Percentiles rank a stretch among this genome's conserved stretches.
phyloP scores from a whole-genome alignment of 1,284 basidiomycete genomes.

The Boletellus dicymbophilus region DNA sequence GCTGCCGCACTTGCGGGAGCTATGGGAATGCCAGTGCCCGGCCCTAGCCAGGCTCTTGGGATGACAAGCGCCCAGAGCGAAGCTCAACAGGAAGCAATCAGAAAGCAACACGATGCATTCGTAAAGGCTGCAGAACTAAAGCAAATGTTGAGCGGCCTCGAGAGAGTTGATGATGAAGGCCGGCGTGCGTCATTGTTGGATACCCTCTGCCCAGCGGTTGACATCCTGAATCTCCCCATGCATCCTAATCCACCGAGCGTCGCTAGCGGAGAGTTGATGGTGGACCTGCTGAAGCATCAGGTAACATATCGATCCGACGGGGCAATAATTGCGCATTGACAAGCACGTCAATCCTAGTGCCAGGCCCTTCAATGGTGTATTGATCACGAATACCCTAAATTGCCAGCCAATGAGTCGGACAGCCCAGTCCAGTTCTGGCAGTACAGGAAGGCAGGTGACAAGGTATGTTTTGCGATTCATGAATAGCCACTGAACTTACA shows the following conservation, averaged over 20 bases:
- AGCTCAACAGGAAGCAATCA: slow-evolving; percentile 42
- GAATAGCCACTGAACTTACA: not conserved
- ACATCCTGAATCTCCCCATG: slow-evolving; percentile 66
- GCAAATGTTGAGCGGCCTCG: slow-evolving; percentile 64
- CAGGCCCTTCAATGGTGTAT: slow-evolving; percentile 83
- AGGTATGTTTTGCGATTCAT: slow-evolving; percentile 39
- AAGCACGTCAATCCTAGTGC: slow-evolving; percentile 42
- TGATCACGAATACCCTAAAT: slow-evolving; percentile 68
- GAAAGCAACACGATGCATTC: slow-evolving; percentile 54
- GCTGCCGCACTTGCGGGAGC: slow-evolving; percentile 16
- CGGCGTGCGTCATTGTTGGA: slow-evolving; percentile 71
- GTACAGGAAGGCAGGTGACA: slow-evolving; percentile 51
- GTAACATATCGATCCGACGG: slow-evolving; percentile 37
- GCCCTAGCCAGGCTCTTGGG: slow-evolving; percentile 19
- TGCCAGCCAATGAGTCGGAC: slow-evolving; percentile 67
- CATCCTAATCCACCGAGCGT: slow-evolving; percentile 71
- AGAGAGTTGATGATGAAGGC: slow-evolving; percentile 78
- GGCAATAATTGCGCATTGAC: slow-evolving; percentile 3
- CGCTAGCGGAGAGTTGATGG: slow-evolving; percentile 60
- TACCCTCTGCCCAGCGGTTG: slow-evolving; percentile 63
- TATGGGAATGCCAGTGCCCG: slow-evolving; percentile 22
- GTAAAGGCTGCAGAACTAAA: slow-evolving; percentile 65
- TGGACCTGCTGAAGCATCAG: slow-evolving; percentile 81
- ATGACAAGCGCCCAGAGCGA: slow-evolving; percentile 31
- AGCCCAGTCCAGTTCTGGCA: slow-evolving; percentile 90